Percentiles rank a stretch among this genome's conserved stretches.
Evolutionary conservation across 1,139 yeast species (phyloP).

Genomic region (Sugiyamaella castrensis): DNA sequence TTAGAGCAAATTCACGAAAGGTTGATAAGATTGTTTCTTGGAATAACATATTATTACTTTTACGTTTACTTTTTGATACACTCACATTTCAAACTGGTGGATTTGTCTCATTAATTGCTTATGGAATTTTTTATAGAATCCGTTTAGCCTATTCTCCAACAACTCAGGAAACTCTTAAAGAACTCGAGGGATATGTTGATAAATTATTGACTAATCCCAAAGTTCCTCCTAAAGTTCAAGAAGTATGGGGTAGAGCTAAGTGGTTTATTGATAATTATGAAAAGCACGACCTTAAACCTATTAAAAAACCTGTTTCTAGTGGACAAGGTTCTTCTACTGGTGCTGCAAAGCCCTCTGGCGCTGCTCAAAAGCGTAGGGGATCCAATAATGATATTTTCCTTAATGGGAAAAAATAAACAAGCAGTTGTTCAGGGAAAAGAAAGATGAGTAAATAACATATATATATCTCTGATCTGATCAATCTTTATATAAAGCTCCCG

Average conservation of each 20-base stretch:
- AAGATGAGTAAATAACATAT: too few relatives aligned
- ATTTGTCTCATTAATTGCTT: conserved; percentile 56
- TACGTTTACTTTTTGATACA: conserved; percentile 49
- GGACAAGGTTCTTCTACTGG: background rate
- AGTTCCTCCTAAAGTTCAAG: conserved; percentile 51
- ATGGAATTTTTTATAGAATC: conserved; percentile 63
- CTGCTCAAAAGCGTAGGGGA: conserved; percentile 5
- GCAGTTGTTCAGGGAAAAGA: background rate
- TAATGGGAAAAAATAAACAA: conserved; percentile 1
- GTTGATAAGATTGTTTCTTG: conserved; percentile 66
- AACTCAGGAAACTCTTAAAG: conserved; percentile 62
- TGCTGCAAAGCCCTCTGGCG: background rate
- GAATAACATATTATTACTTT: conserved; percentile 57
- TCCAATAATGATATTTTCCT: conserved; percentile 14
- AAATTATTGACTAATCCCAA: conserved; percentile 51
- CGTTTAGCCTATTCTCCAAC: conserved; percentile 70
- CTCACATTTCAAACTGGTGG: conserved; percentile 62
- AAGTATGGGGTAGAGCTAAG: conserved; percentile 58
- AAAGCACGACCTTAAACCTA: conserved; percentile 10
- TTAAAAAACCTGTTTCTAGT: conserved; percentile 5
- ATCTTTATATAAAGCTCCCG: background rate
- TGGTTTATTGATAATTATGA: conserved; percentile 26
- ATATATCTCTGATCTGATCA: too few relatives aligned
- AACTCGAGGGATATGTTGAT: conserved; percentile 63
- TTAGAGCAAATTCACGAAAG: conserved; percentile 55